phyloP scores from a whole-genome alignment of 108 stramenopile genomes.

The Schizochytrium sp. region DNA sequence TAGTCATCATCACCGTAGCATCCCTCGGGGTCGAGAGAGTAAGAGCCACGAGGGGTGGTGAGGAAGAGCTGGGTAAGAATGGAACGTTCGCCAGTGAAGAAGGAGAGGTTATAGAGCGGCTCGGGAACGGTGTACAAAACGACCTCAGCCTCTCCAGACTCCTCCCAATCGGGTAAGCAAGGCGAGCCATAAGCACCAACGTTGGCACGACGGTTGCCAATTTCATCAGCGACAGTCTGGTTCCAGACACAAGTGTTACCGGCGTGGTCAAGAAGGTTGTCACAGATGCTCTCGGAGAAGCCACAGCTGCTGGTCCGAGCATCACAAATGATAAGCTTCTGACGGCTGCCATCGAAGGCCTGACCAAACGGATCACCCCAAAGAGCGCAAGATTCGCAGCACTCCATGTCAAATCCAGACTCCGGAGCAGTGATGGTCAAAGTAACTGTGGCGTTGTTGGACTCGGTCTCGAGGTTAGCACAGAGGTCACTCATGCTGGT shows the following conservation, averaged over 20 bases:
- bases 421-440: not conserved
- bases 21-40: not conserved
- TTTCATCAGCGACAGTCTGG: not conserved
- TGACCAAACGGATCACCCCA: conserved; percentile 38
- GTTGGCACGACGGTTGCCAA: conserved; percentile 35
- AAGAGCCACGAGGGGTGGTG: not conserved
- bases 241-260: conserved; percentile 40
- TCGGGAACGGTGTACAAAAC: not conserved
- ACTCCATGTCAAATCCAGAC: not conserved
- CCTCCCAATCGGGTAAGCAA: not conserved
- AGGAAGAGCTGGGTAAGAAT: not conserved
- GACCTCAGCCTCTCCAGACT: not conserved
- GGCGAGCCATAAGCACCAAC: conserved; percentile 4
- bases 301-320: not conserved
- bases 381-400: not conserved
- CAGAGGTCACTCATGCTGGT: not conserved
- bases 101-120: not conserved
- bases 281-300: not conserved
- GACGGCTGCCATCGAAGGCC: conserved; percentile 23
- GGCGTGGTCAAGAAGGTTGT: not conserved
- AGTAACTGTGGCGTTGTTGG: not conserved
- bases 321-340: conserved; percentile 40
- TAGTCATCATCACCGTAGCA: not conserved
- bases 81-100: conserved; percentile 12
- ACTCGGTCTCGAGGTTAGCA: not conserved